Evolutionary conservation across 495 filamentous ascomycete genomes (phyloP).

Genomic region (Amniculicola lignicola): DNA sequence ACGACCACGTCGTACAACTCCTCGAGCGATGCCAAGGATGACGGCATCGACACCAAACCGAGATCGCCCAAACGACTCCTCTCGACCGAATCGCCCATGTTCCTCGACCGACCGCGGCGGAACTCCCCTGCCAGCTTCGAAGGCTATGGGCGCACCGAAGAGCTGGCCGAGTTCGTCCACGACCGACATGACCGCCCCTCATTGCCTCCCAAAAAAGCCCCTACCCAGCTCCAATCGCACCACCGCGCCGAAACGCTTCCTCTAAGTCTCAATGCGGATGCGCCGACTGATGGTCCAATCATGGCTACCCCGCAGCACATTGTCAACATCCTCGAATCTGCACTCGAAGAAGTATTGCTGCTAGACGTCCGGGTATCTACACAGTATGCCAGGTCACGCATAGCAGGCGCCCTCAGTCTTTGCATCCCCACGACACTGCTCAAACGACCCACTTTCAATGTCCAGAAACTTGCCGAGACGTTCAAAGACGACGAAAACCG

Average conservation of each 20-base stretch:
- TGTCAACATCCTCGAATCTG: conserved; percentile 60
- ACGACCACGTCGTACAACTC: not conserved
- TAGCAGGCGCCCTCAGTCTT: conserved; percentile 77
- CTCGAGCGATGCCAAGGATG: conserved; percentile 5
- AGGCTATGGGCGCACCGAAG: conserved; percentile 21
- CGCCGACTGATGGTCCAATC: conserved; percentile 36
- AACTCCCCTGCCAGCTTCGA: conserved; percentile 38
- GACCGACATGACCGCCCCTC: conserved; percentile 53
- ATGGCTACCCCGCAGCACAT: conserved; percentile 66
- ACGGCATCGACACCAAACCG: conserved; percentile 15
- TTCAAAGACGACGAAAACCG: conserved; percentile 75
- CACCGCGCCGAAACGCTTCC: conserved; percentile 60
- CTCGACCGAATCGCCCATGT: conserved; percentile 42
- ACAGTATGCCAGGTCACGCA: conserved; percentile 71
- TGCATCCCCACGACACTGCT: conserved; percentile 94
- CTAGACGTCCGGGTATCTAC: conserved; percentile 88
- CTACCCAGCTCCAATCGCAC: conserved; percentile 21
- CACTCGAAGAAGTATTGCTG: conserved; percentile 60
- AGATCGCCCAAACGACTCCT: conserved; percentile 42
- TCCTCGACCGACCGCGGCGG: conserved; percentile 39
- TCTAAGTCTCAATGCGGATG: conserved; percentile 41
- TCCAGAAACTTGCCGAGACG: conserved; percentile 83
- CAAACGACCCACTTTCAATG: conserved; percentile 85
- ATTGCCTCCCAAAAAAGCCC: conserved; percentile 38
- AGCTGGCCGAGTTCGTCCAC: conserved; percentile 38